A percentile compares a stretch with the other conserved stretches of the same genome.
Conservation (phyloP, 331 rosid genomes). For the Quercus tomentella region DNA sequence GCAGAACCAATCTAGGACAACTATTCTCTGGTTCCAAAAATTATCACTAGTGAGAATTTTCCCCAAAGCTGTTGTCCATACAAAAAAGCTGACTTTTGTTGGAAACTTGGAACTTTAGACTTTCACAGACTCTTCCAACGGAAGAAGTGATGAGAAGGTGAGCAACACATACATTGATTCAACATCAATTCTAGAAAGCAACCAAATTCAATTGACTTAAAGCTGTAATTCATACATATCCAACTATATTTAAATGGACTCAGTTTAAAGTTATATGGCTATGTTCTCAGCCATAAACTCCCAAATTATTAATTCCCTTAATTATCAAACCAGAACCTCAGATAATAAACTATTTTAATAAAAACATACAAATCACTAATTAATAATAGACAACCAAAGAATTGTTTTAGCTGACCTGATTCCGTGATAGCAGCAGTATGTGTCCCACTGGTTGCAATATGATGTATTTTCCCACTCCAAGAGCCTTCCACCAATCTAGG, state of each 20-base stretch:
- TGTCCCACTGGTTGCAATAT: constrained; percentile 86
- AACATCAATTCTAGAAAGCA: not conserved
- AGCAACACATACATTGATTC: not conserved
- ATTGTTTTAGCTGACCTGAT: constrained; percentile 41
- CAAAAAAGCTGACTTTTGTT: too few relatives aligned
- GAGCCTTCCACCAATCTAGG: constrained; percentile 88
- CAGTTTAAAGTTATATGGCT: not conserved
- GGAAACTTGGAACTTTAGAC: too few relatives aligned
- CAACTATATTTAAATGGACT: not conserved
- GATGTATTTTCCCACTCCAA: constrained; percentile 62
- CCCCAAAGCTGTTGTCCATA: too few relatives aligned
- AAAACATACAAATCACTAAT: not conserved
- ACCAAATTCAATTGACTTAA: not conserved
- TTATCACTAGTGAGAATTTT: too few relatives aligned
- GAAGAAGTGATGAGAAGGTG: too few relatives aligned
- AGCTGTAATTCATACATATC: not conserved
- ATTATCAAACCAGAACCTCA: not conserved
- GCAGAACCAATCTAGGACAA: too few relatives aligned
- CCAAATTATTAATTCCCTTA: not conserved
- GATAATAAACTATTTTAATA: not conserved
- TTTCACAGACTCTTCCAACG: too few relatives aligned
- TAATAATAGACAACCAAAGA: not conserved
- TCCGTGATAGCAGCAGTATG: constrained; percentile 86
- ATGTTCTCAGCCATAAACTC: not conserved
- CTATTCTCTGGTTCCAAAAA: too few relatives aligned